Evolutionary conservation across 1,139 yeast genomes (phyloP).

Genomic region (Yamadazyma trypodendri): DNA sequence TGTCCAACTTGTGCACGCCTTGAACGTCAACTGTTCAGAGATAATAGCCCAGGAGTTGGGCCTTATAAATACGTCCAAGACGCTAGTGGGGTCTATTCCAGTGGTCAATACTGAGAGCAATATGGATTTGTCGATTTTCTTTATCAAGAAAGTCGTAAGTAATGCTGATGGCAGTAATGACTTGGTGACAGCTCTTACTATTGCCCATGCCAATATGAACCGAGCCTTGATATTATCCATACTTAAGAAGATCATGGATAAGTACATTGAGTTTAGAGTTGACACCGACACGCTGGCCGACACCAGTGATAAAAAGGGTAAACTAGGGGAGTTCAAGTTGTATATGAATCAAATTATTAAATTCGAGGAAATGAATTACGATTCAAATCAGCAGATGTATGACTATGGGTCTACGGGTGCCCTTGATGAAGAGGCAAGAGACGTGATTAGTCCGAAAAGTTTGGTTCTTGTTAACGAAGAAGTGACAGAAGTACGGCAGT

Average conservation of each 20-base stretch:
- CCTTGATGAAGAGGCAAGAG: slow-evolving; percentile 18
- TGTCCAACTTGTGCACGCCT: slow-evolving; percentile 34
- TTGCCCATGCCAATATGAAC: slow-evolving; percentile 45
- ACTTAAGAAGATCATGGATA: slow-evolving; percentile 49
- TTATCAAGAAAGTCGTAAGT: slow-evolving; percentile 45
- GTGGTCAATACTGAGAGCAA: slow-evolving; percentile 28
- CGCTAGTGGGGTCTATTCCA: slow-evolving; percentile 45
- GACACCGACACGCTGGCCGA: slow-evolving; percentile 19
- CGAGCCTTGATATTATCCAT: slow-evolving; percentile 46
- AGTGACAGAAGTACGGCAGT: slow-evolving; percentile 51
- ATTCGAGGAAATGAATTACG: slow-evolving; percentile 48
- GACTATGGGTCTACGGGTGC: slow-evolving; percentile 32
- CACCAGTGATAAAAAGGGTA: slow-evolving; percentile 21
- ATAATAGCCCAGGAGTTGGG: slow-evolving; percentile 56
- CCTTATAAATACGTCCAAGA: slow-evolving; percentile 47
- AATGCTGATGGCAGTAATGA: slow-evolving; percentile 49
- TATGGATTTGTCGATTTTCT: slow-evolving; percentile 41
- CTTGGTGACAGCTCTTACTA: slow-evolving; percentile 48
- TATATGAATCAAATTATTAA: slow-evolving; percentile 53
- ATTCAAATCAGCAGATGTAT: slow-evolving; percentile 33
- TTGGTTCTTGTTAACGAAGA: slow-evolving; percentile 47
- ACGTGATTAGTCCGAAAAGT: slow-evolving; percentile 37
- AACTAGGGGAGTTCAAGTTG: slow-evolving; percentile 50
- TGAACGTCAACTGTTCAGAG: slow-evolving; percentile 52
- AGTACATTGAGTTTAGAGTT: slow-evolving; percentile 43